These are phyloP conservation scores for Begonia fuchsioides DNA, from an alignment of 306 rosid genomes.

Conservation along the genomic window DNA sequence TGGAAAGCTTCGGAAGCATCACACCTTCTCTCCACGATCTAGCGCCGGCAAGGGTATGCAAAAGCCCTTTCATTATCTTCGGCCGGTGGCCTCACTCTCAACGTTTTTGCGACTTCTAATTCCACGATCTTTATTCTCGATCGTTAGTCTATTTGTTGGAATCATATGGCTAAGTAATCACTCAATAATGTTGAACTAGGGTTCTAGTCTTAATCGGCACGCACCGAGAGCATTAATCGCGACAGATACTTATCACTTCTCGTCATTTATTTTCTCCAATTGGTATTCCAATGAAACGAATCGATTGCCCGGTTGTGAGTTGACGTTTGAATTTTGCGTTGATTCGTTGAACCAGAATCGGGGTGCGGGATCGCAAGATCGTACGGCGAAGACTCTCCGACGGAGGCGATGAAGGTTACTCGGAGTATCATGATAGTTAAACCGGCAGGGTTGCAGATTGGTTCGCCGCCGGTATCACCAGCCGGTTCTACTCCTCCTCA, in stretches of 20 bases:
- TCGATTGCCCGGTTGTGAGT: background rate
- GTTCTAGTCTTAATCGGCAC: no score
- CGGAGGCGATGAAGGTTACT: slow-evolving; percentile 39
- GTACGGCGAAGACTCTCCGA: slow-evolving; percentile 34
- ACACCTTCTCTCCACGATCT: slow-evolving; percentile 28
- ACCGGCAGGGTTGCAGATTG: slow-evolving; percentile 55
- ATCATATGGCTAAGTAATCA: slow-evolving; percentile 8
- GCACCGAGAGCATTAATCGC: no score
- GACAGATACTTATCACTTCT: no score
- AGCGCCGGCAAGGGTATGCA: slow-evolving; percentile 62
- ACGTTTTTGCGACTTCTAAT: background rate
- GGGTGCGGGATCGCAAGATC: slow-evolving; percentile 40
- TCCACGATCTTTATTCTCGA: background rate
- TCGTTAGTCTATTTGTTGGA: slow-evolving; percentile 46
- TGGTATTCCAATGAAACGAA: background rate
- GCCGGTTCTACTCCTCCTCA: slow-evolving; percentile 59
- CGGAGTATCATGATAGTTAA: slow-evolving; percentile 78
- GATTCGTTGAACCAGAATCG: slow-evolving; percentile 21
- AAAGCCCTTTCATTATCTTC: background rate
- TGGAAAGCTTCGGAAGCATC: slow-evolving; percentile 71
- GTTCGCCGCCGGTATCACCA: slow-evolving; percentile 69
- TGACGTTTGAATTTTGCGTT: background rate
- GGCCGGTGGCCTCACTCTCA: background rate
- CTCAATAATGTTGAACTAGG: no score
- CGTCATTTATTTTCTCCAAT: background rate